phyloP scores from a whole-genome alignment of 345 rosid species.

The Atalantia buxifolia region DNA sequence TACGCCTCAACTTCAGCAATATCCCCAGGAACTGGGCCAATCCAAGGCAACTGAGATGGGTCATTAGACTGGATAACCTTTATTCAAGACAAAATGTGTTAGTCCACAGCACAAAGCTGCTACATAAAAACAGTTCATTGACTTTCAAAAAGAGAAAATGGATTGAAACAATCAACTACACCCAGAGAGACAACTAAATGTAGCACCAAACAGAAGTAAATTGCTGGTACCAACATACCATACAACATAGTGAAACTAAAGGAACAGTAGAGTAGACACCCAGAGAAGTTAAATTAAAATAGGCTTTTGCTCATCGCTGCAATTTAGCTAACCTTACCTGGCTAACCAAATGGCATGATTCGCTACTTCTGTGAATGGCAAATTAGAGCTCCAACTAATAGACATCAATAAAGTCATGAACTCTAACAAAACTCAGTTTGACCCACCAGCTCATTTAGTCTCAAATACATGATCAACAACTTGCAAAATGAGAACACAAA shows the following conservation, averaged over 20 bases:
- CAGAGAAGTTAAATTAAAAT: neutral
- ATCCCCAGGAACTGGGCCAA: slow-evolving; percentile 95
- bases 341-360: neutral
- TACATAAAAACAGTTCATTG: slow-evolving; percentile 1
- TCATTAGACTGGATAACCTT: slow-evolving; percentile 53
- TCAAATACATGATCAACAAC: neutral
- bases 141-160: neutral
- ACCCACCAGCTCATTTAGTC: neutral
- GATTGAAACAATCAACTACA: neutral
- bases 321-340: neutral
- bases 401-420: neutral
- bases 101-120: slow-evolving; percentile 5
- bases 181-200: neutral
- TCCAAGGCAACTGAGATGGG: slow-evolving; percentile 69
- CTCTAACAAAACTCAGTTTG: neutral
- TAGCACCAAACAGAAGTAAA: neutral
- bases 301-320: neutral
- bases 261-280: neutral
- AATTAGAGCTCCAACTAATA: neutral
- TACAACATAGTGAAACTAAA: neutral
- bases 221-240: neutral
- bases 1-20: slow-evolving; percentile 97
- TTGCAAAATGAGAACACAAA: neutral
- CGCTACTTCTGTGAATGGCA: neutral
- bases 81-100: slow-evolving; percentile 27